Base-by-base conservation (phyloP, 2,329 filamentous ascomycete species). In the Calonectria multiphialidica region DNA sequence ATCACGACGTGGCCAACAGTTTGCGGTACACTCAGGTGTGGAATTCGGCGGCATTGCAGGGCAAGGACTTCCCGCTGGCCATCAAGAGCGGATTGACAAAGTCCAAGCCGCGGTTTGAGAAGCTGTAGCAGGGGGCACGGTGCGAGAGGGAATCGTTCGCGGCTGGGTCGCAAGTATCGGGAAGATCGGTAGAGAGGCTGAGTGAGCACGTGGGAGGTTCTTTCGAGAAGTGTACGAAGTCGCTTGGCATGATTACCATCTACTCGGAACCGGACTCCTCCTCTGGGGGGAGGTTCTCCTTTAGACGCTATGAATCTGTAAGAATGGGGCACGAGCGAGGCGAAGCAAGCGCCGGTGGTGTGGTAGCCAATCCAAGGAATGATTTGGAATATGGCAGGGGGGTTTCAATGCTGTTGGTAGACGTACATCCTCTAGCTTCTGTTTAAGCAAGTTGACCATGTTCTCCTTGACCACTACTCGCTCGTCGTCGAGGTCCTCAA, bases 21-120 rank as follows among this genome's bases (percentile, higher is more conserved):
- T 84, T 98, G 82, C 90, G 91, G 70, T 98, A 98, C 83, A 98
- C 96, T 5, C 89, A 91, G 13, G 89, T 97, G 1, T 98, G 96
- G 96, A 98, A 98, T 81, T 90, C 91, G 77, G 93, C 92, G 2
- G 94, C 94, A 80, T 81, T 98, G 78, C 96, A 98, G 86, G 94
- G 94, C 8, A 86, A 88, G 65, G 96, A 98, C 86, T 89, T 98
- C 50, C 86, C 90, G 80, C 86, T 89, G 71, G 95, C 96, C 1
- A 87, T 98, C 81, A 81, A 94, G 81, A 94, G 94, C 45, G 94
- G 93, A 10, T 82, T 98, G 74, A 88, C 93, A 83, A 98, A 94
- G 89, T 92, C 88, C 76, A 96, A 90, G 81, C 93, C 95, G 15
- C 94, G 87, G 21, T 98, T 98, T 86, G 93, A 93, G 82, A 98